These are phyloP conservation scores for Talaromyces sp. DNA, from an alignment of 2,329 filamentous ascomycete genomes.

Conservation along the genomic window DNA sequence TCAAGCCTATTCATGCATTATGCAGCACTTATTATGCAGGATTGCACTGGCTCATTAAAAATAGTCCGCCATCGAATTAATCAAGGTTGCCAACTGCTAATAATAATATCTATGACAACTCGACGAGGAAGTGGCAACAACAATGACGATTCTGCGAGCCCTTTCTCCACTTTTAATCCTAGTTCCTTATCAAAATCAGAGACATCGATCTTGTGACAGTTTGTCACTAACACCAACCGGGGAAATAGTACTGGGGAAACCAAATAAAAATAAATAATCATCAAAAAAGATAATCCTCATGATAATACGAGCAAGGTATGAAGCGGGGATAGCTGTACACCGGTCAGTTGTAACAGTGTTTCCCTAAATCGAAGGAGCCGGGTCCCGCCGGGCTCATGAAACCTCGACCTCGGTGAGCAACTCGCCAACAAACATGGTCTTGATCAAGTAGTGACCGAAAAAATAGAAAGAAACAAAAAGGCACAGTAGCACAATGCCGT, in stretches of 20 bases:
- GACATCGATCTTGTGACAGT: background rate
- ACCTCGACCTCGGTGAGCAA: background rate
- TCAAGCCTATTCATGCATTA: background rate
- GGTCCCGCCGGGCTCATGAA: background rate
- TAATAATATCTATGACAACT: background rate
- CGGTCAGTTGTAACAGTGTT: background rate
- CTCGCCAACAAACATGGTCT: background rate
- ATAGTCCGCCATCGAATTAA: background rate
- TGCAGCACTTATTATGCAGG: background rate
- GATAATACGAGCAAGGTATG: background rate
- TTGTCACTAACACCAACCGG: background rate
- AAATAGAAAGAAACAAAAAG: background rate
- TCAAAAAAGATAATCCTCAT: background rate
- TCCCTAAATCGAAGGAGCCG: background rate
- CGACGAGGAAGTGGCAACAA: background rate
- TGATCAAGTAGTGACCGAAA: background rate
- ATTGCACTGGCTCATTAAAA: background rate
- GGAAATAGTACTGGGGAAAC: background rate
- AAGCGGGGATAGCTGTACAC: background rate
- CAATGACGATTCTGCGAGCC: background rate
- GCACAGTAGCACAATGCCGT: background rate
- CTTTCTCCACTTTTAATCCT: background rate
- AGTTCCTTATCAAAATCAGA: background rate
- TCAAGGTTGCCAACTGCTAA: background rate
- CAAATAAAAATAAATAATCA: background rate